Percentiles rank a stretch among this genome's conserved stretches.
Conservation (phyloP, 208 protist species). For the Trypanosoma caninum region DNA sequence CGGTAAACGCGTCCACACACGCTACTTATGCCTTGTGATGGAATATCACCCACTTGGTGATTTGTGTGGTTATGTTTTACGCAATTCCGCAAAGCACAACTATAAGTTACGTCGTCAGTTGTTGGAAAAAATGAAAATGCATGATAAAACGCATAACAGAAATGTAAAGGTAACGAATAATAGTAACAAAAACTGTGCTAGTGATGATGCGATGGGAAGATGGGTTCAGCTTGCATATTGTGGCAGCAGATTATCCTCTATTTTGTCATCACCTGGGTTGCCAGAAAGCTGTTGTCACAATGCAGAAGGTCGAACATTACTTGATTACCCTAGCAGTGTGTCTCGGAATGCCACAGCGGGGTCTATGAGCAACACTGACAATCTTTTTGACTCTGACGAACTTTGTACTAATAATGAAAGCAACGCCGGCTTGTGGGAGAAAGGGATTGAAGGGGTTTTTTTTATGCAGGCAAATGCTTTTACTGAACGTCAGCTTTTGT, state of each 20-base stretch:
- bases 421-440: background rate
- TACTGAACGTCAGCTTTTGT: conserved; percentile 68
- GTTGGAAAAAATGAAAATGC: conserved; percentile 1
- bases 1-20: conserved; percentile 27
- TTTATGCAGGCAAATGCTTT: conserved; percentile 41
- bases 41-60: conserved; percentile 82
- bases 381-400: background rate
- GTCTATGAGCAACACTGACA: background rate
- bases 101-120: conserved; percentile 8
- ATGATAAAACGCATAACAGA: too few relatives aligned
- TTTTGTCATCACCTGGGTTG: conserved; percentile 3
- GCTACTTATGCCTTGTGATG: conserved; percentile 82
- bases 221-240: too few relatives aligned
- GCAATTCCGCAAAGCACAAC: conserved; percentile 21
- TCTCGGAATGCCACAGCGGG: background rate
- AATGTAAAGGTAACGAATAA: background rate
- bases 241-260: background rate
- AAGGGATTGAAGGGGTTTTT: conserved; percentile 14
- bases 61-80: conserved; percentile 64
- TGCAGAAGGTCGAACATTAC: background rate
- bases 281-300: background rate
- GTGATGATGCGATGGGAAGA: too few relatives aligned
- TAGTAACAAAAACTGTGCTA: too few relatives aligned
- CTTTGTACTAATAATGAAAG: background rate
- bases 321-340: background rate